A percentile compares a stretch with the other conserved stretches of the same genome.
Evolutionary conservation across 2,329 filamentous ascomycete genomes (phyloP).

Genomic region (Diaporthe ilicicola): DNA sequence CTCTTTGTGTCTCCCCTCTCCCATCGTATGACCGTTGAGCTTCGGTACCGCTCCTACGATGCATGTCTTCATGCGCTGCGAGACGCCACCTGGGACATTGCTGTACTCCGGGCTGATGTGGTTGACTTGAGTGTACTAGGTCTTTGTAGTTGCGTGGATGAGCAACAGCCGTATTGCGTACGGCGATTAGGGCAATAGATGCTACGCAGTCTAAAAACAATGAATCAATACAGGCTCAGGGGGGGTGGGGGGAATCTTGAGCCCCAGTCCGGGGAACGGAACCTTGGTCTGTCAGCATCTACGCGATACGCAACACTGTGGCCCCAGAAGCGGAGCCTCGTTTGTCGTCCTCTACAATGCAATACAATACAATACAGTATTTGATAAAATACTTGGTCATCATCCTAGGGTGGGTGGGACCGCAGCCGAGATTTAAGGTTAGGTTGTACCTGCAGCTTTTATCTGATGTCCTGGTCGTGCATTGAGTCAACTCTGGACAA

Average conservation of each 20-base stretch:
- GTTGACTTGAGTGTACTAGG: not conserved
- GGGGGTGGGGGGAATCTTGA: not conserved
- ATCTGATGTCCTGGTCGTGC: not conserved
- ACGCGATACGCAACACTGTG: not conserved
- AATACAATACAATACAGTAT: not conserved
- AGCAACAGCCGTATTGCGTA: not conserved
- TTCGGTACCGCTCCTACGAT: not conserved
- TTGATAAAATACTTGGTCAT: not conserved
- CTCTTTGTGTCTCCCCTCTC: not conserved
- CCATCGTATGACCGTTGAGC: constrained; percentile 16
- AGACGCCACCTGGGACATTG: not conserved
- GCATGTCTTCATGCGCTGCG: not conserved
- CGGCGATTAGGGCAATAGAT: too few species aligned
- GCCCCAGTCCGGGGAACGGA: constrained; percentile 14
- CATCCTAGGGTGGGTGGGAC: constrained; percentile 6
- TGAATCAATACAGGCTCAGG: not conserved
- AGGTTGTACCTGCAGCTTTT: constrained; percentile 13
- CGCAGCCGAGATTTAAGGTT: constrained; percentile 21
- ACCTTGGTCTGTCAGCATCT: not conserved
- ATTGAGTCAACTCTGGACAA: not conserved
- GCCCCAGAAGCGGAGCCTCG: constrained; percentile 12
- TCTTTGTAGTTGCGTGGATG: not conserved
- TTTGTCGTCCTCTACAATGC: not conserved
- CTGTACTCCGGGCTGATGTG: not conserved
- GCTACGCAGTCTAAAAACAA: too few species aligned